Percentiles rank a stretch among this genome's conserved stretches.
These are phyloP conservation scores for Rubia yunnanensis DNA, from an alignment of 257 asterid species.

Conservation along the genomic window DNA sequence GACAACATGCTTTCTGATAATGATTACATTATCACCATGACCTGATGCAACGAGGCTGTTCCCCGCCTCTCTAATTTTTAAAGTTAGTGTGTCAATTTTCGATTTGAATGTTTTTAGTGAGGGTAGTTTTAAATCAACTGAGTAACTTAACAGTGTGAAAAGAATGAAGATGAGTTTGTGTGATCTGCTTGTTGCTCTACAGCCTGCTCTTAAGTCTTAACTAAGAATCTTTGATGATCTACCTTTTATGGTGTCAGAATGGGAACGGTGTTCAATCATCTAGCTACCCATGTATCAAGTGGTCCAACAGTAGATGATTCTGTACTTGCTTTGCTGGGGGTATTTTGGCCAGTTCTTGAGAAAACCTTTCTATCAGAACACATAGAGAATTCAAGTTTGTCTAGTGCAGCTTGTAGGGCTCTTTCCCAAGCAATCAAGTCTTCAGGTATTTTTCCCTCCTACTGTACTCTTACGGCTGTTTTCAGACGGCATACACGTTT, in stretches of 20 bases:
- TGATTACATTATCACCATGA: not conserved
- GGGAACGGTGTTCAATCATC: constrained; percentile 56
- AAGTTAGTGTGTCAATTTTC: not conserved
- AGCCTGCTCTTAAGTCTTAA: not conserved
- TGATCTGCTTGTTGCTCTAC: not conserved
- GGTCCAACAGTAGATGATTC: constrained; percentile 41
- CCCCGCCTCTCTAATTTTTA: not conserved
- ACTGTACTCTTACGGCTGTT: constrained; percentile 13
- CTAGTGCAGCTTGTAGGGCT: constrained; percentile 84
- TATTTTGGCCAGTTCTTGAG: constrained; percentile 79
- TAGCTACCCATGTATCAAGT: constrained; percentile 41
- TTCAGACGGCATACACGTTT: not conserved
- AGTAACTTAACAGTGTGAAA: not conserved
- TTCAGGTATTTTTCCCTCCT: constrained; percentile 41
- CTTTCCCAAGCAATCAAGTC: constrained; percentile 72
- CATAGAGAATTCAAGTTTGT: constrained; percentile 57
- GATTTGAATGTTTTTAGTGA: not conserved
- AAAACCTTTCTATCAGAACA: constrained; percentile 52
- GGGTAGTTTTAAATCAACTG: not conserved
- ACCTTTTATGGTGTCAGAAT: constrained; percentile 47
- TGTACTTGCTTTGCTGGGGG: constrained; percentile 46
- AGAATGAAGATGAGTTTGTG: not conserved
- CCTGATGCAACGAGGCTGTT: not conserved
- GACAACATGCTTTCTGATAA: constrained; percentile 20
- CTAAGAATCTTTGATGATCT: constrained; percentile 1